Evolutionary conservation across 345 rosid genomes (phyloP).

Genomic region (Alliaria petiolata): DNA sequence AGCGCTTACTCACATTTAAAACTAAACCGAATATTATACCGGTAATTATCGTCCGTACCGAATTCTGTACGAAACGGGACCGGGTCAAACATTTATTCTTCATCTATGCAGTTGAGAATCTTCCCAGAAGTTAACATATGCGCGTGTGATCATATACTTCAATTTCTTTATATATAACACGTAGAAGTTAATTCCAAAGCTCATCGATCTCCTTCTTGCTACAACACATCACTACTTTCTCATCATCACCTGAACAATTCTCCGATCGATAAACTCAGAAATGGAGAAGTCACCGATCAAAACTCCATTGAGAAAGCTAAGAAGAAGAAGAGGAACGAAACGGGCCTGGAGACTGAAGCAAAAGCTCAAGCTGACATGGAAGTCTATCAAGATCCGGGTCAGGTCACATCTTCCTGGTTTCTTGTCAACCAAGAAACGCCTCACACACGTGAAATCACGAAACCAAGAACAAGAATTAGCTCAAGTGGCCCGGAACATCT

Average conservation of each 20-base stretch:
- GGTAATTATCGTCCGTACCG: neutral
- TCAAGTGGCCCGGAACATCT: constrained; percentile 9
- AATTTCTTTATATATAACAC: neutral
- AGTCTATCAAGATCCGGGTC: constrained; percentile 32
- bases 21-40: constrained; percentile 2
- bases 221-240: neutral
- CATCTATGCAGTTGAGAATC: neutral
- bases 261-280: neutral
- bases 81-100: constrained; percentile 28
- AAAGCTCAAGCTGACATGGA: constrained; percentile 38
- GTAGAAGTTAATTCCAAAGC: neutral
- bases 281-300: constrained; percentile 23
- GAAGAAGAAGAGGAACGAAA: constrained; percentile 29
- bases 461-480: constrained; percentile 18
- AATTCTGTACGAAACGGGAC: neutral
- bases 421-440: constrained; percentile 27
- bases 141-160: neutral
- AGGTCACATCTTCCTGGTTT: constrained; percentile 29
- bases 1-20: neutral
- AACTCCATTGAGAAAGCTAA: constrained; percentile 29
- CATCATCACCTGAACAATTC: constrained; percentile 1
- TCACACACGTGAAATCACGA: constrained; percentile 20
- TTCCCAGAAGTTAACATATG: constrained; percentile 20
- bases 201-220: constrained; percentile 9
- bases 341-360: constrained; percentile 41